phyloP scores from a whole-genome alignment of 202 grass and related monocot genomes.

The Zoysia matrella region DNA sequence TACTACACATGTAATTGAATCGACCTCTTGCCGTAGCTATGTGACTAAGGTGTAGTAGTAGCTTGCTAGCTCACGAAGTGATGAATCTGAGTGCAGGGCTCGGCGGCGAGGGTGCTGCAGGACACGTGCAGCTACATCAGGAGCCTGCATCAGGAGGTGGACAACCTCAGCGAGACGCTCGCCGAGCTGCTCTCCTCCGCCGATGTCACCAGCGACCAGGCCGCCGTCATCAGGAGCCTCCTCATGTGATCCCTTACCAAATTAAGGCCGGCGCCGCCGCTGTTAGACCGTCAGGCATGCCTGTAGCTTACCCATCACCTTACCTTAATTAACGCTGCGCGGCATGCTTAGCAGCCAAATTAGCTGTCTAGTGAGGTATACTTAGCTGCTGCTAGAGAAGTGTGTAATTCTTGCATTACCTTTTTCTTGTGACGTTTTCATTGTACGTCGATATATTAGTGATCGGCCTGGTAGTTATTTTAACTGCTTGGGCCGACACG shows the following conservation, averaged over 20 bases:
- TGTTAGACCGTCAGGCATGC: slow-evolving; percentile 27
- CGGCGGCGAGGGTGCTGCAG: slow-evolving; percentile 70
- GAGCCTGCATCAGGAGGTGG: slow-evolving; percentile 81
- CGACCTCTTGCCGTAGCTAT: background rate
- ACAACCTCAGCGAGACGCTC: slow-evolving; percentile 84
- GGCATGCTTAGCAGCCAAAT: too few species aligned
- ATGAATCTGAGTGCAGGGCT: slow-evolving; percentile 50
- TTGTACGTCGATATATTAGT: background rate
- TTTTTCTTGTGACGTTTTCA: slow-evolving; percentile 34
- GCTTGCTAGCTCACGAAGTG: background rate
- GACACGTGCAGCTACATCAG: slow-evolving; percentile 94
- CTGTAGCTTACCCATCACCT: background rate
- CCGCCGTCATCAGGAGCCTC: slow-evolving; percentile 79
- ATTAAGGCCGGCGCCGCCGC: background rate
- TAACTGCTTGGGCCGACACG: slow-evolving; percentile 13
- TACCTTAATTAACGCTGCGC: too few species aligned
- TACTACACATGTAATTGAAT: too few species aligned
- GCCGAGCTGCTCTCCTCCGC: slow-evolving; percentile 65
- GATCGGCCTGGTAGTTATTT: slow-evolving; percentile 32
- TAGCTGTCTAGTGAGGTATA: slow-evolving; percentile 10
- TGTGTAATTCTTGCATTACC: background rate
- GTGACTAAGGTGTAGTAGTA: background rate
- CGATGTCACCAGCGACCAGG: slow-evolving; percentile 64
- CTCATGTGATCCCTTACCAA: slow-evolving; percentile 55
- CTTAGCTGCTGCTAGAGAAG: background rate